Evolutionary conservation across 768 basidiomycete genomes (phyloP).

Genomic region (Panaeolus papilionaceus): DNA sequence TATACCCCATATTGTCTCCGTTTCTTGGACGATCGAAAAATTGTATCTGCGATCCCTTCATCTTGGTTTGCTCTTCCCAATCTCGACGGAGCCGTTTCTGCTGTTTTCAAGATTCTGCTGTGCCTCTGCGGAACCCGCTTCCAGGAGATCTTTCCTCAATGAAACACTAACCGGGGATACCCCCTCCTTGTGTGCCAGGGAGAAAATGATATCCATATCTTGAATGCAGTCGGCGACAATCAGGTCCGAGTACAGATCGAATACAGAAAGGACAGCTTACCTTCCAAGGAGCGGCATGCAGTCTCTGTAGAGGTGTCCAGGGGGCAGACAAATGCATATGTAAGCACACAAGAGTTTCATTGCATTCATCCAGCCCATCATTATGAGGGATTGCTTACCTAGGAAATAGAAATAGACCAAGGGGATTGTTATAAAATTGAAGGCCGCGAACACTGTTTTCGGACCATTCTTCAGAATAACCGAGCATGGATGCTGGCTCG

Average conservation of each 20-base stretch:
- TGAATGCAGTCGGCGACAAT: conserved; percentile 12
- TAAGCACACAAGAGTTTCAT: conserved; percentile 1
- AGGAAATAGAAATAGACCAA: conserved; percentile 66
- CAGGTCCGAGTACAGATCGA: neutral
- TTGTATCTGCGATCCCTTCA: neutral
- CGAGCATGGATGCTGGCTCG: neutral
- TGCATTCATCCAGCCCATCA: conserved; percentile 9
- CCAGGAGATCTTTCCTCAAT: conserved; percentile 48
- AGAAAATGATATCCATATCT: conserved; percentile 57
- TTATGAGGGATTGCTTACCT: conserved; percentile 23
- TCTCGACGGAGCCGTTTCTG: neutral
- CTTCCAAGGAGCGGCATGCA: conserved; percentile 62
- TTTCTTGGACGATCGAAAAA: neutral
- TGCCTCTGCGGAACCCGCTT: conserved; percentile 49
- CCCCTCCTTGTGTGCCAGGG: conserved; percentile 47
- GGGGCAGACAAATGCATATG: neutral
- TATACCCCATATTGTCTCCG: neutral
- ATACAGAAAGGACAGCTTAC: conserved; percentile 20
- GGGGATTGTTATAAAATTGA: conserved; percentile 64
- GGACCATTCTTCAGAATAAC: conserved; percentile 2
- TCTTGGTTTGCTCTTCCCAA: neutral
- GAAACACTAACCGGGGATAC: conserved; percentile 52
- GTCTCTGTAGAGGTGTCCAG: conserved; percentile 45
- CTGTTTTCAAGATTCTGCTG: conserved; percentile 40
- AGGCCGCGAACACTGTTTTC: conserved; percentile 52